Base-by-base conservation (phyloP, 164 flowering plant species). In the Stephania yunnanensis region DNA sequence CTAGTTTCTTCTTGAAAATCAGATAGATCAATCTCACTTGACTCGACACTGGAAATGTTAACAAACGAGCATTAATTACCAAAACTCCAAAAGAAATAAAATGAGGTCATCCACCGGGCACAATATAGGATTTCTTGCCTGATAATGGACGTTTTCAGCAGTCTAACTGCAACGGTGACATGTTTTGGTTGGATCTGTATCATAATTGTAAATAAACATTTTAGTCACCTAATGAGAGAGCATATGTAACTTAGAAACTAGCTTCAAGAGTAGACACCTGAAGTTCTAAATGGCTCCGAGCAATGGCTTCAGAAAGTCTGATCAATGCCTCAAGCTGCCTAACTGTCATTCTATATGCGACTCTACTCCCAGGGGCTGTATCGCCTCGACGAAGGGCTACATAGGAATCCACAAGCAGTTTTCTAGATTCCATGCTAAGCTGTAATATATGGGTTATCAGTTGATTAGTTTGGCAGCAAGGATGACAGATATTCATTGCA, bases 311-410 rank as follows among this genome's bases (percentile, higher is more conserved):
- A 7, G 99, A 93, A 29, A 95, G 84, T 81, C 99, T 88, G 78
- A 95, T 83, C 78, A 93, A 81, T 68, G 99, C 96, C 82, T 95
- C 99, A 63, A 95, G 91, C 85, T 95, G 99, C 81, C 98, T 90
- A 73, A 93, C 99, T 17, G 99, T 95, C 98, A 95, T 95, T 58
- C 99, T 86, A 75, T 92, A 93, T 75, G 99, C 98, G 85, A 93
- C 98, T 83, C 90, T 93, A 77, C 92, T 87, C 5, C 98, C 98
- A 19, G 97, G 98, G 82, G 95, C 79, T 71, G 95, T 85, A 86
- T 95, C 98, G 66, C 95, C 95, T 80, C 90, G 84, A 10, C 99
- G 92, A 50, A 95, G 97, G 68, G 89, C 81, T 75, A 95, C 98
- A 84, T 95, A 95, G 58, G 97, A 93, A n/a, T 93, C 96, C 68